Conservation (phyloP, 2,329 filamentous ascomycete genomes). For the Ramularia collo-cygni region DNA sequence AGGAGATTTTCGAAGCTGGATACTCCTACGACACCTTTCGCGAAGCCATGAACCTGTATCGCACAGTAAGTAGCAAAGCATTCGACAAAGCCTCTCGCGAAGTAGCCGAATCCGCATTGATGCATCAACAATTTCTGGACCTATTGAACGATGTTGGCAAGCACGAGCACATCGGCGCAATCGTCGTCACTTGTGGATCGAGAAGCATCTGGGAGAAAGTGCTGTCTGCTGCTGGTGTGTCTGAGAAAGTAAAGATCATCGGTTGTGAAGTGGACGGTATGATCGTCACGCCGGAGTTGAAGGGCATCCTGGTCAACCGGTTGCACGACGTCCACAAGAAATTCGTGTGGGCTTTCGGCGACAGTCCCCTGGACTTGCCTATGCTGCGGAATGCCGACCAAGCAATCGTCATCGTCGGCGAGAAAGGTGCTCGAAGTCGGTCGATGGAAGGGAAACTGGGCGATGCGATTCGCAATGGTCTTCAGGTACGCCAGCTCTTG, state of each 20-base stretch:
- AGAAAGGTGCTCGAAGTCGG: conserved; percentile 41
- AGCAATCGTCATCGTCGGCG: conserved; percentile 51
- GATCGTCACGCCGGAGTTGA: conserved; percentile 47
- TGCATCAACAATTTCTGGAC: conserved; percentile 44
- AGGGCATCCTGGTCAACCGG: conserved; percentile 41
- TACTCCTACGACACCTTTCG: conserved; percentile 52
- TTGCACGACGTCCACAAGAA: conserved; percentile 32
- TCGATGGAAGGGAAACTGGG: conserved; percentile 46
- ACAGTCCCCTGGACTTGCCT: conserved; percentile 50
- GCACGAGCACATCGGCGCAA: conserved; percentile 35
- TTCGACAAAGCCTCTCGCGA: conserved; percentile 43
- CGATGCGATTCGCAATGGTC: conserved; percentile 35
- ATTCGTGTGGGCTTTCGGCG: conserved; percentile 53
- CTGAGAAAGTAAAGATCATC: conserved; percentile 43
- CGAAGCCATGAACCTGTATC: conserved; percentile 47
- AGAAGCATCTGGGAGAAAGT: conserved; percentile 50
- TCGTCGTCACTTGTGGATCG: conserved; percentile 53
- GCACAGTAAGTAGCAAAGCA: conserved; percentile 32
- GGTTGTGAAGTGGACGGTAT: conserved; percentile 45
- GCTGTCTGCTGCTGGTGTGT: conserved; percentile 39
- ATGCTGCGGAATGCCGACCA: conserved; percentile 51
- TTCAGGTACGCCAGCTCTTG: conserved; percentile 43
- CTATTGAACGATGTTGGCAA: conserved; percentile 35
- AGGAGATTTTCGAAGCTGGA: conserved; percentile 45
- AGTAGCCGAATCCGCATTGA: conserved; percentile 36